These are phyloP conservation scores for Herpotrichia juniperi DNA, from an alignment of 2,329 filamentous ascomycete species.

Conservation along the genomic window DNA sequence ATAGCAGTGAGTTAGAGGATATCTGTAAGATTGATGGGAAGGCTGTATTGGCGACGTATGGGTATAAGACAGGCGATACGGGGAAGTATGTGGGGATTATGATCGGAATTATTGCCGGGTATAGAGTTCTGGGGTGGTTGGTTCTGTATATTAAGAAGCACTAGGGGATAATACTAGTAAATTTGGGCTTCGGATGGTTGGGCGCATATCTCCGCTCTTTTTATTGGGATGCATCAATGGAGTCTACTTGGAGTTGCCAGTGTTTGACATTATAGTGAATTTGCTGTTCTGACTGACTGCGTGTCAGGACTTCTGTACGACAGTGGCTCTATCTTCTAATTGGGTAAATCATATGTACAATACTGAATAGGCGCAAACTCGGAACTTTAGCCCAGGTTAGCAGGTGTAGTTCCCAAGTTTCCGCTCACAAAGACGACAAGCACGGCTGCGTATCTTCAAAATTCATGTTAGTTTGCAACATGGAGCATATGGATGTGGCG, in stretches of 20 bases:
- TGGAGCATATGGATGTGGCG: not conserved
- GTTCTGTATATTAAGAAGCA: slow-evolving; percentile 56
- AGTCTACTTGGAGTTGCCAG: too few relatives aligned
- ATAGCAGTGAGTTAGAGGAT: slow-evolving; percentile 63
- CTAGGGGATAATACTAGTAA: too few relatives aligned
- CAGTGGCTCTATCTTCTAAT: too few relatives aligned
- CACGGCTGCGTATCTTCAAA: slow-evolving; percentile 4
- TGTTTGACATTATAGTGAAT: too few relatives aligned
- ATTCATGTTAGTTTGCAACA: not conserved
- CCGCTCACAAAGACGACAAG: slow-evolving; percentile 4
- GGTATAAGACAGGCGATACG: slow-evolving; percentile 67
- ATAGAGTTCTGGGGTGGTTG: slow-evolving; percentile 71
- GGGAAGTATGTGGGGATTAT: slow-evolving; percentile 79
- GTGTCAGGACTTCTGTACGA: too few relatives aligned
- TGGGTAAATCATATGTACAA: too few relatives aligned
- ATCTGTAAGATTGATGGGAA: slow-evolving; percentile 74
- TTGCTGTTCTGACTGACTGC: too few relatives aligned
- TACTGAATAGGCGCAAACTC: too few relatives aligned
- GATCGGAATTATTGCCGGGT: slow-evolving; percentile 75
- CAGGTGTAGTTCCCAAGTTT: slow-evolving; percentile 2
- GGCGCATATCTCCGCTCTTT: too few relatives aligned
- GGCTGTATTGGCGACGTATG: slow-evolving; percentile 72
- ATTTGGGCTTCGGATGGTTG: too few relatives aligned
- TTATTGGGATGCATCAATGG: too few relatives aligned
- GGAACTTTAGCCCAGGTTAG: too few relatives aligned